phyloP scores from a whole-genome alignment of 2,329 filamentous ascomycete genomes.

The Sordariomycetes sp. region DNA sequence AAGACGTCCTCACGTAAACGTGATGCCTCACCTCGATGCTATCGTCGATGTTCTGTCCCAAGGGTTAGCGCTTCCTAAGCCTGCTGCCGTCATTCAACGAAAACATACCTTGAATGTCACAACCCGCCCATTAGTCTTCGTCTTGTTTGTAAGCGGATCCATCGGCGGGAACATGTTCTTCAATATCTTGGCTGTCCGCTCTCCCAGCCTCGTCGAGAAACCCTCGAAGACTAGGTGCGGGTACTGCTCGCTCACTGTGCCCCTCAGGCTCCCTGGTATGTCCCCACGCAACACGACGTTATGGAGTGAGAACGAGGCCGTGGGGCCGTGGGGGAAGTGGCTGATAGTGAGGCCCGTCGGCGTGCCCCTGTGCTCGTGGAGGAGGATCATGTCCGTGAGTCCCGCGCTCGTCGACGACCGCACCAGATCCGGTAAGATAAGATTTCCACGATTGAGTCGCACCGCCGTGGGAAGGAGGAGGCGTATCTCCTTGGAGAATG shows the following conservation, averaged over 20 bases:
- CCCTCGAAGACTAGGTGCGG: slow-evolving; percentile 94
- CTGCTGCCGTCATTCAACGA: background rate
- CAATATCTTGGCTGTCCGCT: slow-evolving; percentile 76
- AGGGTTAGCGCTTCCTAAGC: background rate
- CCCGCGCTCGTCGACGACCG: slow-evolving; percentile 69
- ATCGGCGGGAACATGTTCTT: slow-evolving; percentile 92
- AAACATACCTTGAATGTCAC: slow-evolving; percentile 63
- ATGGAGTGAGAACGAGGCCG: slow-evolving; percentile 68
- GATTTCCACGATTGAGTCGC: slow-evolving; percentile 81
- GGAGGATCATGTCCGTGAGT: slow-evolving; percentile 72
- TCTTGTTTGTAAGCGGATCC: slow-evolving; percentile 52
- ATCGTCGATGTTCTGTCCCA: slow-evolving; percentile 64
- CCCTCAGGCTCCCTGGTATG: slow-evolving; percentile 77
- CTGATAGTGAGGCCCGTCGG: slow-evolving; percentile 83
- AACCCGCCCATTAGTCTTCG: slow-evolving; percentile 75
- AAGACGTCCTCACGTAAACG: slow-evolving; percentile 88
- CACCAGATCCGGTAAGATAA: slow-evolving; percentile 78
- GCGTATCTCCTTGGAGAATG: slow-evolving; percentile 87
- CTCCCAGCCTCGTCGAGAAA: slow-evolving; percentile 71
- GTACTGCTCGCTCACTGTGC: slow-evolving; percentile 85
- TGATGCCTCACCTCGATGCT: slow-evolving; percentile 74
- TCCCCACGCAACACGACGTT: slow-evolving; percentile 91
- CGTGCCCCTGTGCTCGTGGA: slow-evolving; percentile 87
- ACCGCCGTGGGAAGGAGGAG: slow-evolving; percentile 77
- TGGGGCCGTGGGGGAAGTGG: slow-evolving; percentile 82